Evolutionary conservation across 768 basidiomycete genomes (phyloP), one percentile per base, ranked within the genome.

Genomic region (Chalciporus piperatus): DNA sequence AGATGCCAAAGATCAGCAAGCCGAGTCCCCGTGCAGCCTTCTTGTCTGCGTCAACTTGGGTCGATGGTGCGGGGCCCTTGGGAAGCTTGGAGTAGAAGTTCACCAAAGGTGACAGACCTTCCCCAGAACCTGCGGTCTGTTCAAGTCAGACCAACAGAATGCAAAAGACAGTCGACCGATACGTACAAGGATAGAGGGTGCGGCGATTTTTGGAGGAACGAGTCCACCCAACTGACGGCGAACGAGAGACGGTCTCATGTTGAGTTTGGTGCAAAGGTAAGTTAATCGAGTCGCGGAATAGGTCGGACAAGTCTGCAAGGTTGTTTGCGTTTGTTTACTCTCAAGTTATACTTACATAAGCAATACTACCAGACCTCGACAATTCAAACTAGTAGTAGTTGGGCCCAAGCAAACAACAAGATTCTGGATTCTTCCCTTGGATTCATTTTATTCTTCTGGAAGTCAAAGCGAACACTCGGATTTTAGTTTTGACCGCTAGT

Each of bases 31-130:
- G 35, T 37, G n/a, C n/a, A 37, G 92, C 94, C 70, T 92, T 96
- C 73, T 84, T 83, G 56, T 92, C 94, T 63, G 96, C 75, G 19
- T 92, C 90, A 48, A 72, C 72, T 47, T 78, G 74, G 17, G 83
- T 74, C 35, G 77, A 66, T 16, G 89, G 76, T 32, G 84, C 81
- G 37, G 82, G 75, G 41, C 95, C 95, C 70, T 98, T 98, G 58
- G 94, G 96, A 45, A 98, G 82, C 72, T 92, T 95, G 54, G 90
- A 93, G 78, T 98, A 98, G 74, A 97, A 98, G 60, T 92, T 84
- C 57, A 97, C 92, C 66, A 98, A 87, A 28, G 85, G 84, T 51
- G 80, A 76, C 47, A 96, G 87, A 56, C 89, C 84, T 40, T 82
- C 83, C 40, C 92, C 91, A 48, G 88, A 82, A 49, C 86, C 89